Percentiles rank a stretch among this genome's conserved stretches.
Conservation (phyloP, 2,329 filamentous ascomycete genomes). For the Talaromyces sp. region DNA sequence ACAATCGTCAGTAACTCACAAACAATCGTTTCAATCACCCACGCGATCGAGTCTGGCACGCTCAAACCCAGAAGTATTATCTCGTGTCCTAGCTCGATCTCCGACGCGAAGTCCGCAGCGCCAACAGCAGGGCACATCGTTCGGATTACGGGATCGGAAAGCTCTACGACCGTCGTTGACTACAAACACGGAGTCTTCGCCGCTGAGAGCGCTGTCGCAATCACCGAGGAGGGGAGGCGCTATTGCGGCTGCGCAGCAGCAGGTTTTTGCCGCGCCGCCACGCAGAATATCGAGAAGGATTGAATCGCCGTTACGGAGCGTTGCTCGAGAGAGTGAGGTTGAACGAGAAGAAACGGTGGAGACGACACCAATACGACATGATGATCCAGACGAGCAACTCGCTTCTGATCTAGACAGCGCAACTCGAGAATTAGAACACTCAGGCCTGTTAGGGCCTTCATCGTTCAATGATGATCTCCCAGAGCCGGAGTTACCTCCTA, state of each 20-base stretch:
- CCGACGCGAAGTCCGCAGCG: slow-evolving; percentile 36
- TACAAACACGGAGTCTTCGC: slow-evolving; percentile 19
- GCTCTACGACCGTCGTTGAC: slow-evolving; percentile 38
- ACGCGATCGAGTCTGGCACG: slow-evolving; percentile 64
- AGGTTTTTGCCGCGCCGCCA: slow-evolving; percentile 38
- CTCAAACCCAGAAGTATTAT: slow-evolving; percentile 59
- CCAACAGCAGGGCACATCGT: slow-evolving; percentile 25
- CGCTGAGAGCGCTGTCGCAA: neutral
- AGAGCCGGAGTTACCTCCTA: slow-evolving; percentile 64
- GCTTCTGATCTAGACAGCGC: slow-evolving; percentile 34
- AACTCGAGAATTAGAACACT: slow-evolving; percentile 27
- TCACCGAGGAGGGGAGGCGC: slow-evolving; percentile 29
- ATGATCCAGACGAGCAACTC: slow-evolving; percentile 36
- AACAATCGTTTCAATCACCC: slow-evolving; percentile 65
- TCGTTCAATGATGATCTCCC: slow-evolving; percentile 36
- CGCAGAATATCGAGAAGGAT: slow-evolving; percentile 38
- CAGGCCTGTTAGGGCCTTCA: slow-evolving; percentile 23
- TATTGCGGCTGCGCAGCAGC: slow-evolving; percentile 29
- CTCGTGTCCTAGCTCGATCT: slow-evolving; percentile 45
- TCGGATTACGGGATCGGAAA: slow-evolving; percentile 39
- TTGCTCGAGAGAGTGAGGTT: slow-evolving; percentile 27
- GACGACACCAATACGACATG: slow-evolving; percentile 15
- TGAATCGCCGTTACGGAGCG: slow-evolving; percentile 24
- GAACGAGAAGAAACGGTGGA: neutral
- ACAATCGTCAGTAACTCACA: slow-evolving; percentile 34